Evolutionary conservation across 768 basidiomycete genomes (phyloP).

Genomic region (Polyporus arcularius): DNA sequence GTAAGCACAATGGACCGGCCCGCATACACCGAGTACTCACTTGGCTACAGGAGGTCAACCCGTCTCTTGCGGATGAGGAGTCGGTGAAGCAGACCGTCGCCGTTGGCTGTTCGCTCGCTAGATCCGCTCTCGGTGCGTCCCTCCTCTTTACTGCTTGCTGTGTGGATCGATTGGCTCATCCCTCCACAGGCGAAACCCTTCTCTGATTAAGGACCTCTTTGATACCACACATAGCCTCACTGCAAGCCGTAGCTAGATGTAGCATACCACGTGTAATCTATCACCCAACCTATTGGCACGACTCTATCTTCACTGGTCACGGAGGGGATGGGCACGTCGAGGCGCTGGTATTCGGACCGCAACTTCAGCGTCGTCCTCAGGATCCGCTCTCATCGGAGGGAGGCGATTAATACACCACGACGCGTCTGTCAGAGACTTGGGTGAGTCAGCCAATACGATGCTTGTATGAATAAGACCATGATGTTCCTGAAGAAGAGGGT

Average conservation of each 20-base stretch:
- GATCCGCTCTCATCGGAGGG: too few relatives aligned
- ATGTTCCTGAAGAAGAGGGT: too few relatives aligned
- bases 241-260: slow-evolving; percentile 5
- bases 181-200: slow-evolving; percentile 25
- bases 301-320: too few relatives aligned
- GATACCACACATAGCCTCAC: neutral
- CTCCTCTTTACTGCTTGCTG: too few relatives aligned
- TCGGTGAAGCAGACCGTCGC: slow-evolving; percentile 87
- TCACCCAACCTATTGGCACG: neutral
- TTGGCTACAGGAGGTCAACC: slow-evolving; percentile 84
- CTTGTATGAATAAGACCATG: too few relatives aligned
- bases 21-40: neutral
- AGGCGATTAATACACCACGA: too few relatives aligned
- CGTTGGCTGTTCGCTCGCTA: slow-evolving; percentile 83
- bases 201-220: slow-evolving; percentile 15
- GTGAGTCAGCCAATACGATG: too few relatives aligned
- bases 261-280: slow-evolving; percentile 8
- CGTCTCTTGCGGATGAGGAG: slow-evolving; percentile 76
- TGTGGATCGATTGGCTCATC: neutral
- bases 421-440: too few relatives aligned
- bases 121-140: slow-evolving; percentile 75
- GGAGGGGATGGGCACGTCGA: too few relatives aligned
- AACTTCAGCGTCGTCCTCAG: neutral
- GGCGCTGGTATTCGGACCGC: neutral
- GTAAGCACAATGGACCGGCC: slow-evolving; percentile 36